Conservation (phyloP, 768 basidiomycete species). For the Psilocybe sp. region DNA sequence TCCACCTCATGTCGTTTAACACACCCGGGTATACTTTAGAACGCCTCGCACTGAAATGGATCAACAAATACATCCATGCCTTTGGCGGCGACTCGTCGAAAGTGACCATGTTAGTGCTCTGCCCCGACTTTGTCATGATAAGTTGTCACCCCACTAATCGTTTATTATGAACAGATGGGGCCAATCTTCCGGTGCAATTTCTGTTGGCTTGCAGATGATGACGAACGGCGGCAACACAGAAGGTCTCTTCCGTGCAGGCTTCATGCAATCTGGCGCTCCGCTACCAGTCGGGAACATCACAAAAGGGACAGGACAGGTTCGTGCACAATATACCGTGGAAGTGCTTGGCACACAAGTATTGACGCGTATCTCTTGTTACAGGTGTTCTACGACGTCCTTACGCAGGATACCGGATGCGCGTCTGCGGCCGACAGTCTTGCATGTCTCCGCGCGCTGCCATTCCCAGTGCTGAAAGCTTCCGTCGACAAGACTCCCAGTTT, state of each 20-base stretch:
- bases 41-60: slow-evolving; percentile 56
- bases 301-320: slow-evolving; percentile 31
- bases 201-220: slow-evolving; percentile 48
- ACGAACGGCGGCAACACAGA: slow-evolving; percentile 41
- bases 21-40: slow-evolving; percentile 28
- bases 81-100: slow-evolving; percentile 60
- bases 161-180: slow-evolving; percentile 53
- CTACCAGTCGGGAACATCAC: slow-evolving; percentile 43
- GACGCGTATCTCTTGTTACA: no score
- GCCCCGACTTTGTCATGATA: background rate
- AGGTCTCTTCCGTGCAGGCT: slow-evolving; percentile 46
- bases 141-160: background rate
- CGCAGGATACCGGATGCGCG: slow-evolving; percentile 32
- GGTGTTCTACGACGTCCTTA: slow-evolving; percentile 29
- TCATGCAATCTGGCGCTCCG: slow-evolving; percentile 51
- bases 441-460: slow-evolving; percentile 40
- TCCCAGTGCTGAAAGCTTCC: slow-evolving; percentile 23
- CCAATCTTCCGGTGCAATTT: slow-evolving; percentile 56
- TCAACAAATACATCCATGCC: slow-evolving; percentile 53
- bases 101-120: slow-evolving; percentile 42
- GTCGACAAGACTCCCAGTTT: slow-evolving; percentile 25
- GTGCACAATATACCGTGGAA: background rate
- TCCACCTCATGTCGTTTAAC: background rate
- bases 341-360: no score
- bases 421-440: slow-evolving; percentile 31